Evolutionary conservation across 1,139 yeast species (phyloP), one percentile per base, ranked within the genome.

Genomic region (Geotrichum carabidarum): DNA sequence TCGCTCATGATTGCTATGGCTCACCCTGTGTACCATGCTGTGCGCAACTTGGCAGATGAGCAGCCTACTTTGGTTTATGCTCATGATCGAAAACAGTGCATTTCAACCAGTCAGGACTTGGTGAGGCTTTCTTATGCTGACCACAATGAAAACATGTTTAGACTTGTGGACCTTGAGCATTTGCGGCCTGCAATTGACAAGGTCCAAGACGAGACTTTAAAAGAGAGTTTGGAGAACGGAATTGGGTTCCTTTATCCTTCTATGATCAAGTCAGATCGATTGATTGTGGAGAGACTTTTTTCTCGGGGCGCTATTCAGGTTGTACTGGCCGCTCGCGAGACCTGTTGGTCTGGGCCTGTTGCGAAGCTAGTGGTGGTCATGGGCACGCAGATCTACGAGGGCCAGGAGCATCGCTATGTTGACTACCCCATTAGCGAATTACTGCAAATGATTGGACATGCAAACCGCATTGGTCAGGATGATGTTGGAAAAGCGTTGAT

Each of bases 351-450:
- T 59, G 63, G 60, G 71, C 90, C 91, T 0, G 44, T 66, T 0
- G 81, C 87, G 0, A 72, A 74, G 46, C 68, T 75, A 51, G 86
- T 86, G 2, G 68, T 86, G 22, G 74, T 91, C 8, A 68, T 84
- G 60, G 90, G 95, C 5, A 89, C 97, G 0, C 84, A 81, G 59
- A 76, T 72, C 34, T 86, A 76, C 63, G 95, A 89, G 54, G 93
- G 87, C 0, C 78, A 76, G 50, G 96, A 86, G 60, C 86, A 83
- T 62, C 72, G 91, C 32, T 80, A 78, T 60, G 71, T 83, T 50
- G 89, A 85, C 65, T 90, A 89, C 65, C 74, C 88, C 0, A 74
- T 88, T 36, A 78, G 77, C 61, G 84, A 82, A 15, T 51, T 90
- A 0, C 68, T 84, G 51, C 94, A 86, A 60, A 86, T 89, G 91